Conservation (phyloP, 257 asterid genomes). For the Striga asiatica region DNA sequence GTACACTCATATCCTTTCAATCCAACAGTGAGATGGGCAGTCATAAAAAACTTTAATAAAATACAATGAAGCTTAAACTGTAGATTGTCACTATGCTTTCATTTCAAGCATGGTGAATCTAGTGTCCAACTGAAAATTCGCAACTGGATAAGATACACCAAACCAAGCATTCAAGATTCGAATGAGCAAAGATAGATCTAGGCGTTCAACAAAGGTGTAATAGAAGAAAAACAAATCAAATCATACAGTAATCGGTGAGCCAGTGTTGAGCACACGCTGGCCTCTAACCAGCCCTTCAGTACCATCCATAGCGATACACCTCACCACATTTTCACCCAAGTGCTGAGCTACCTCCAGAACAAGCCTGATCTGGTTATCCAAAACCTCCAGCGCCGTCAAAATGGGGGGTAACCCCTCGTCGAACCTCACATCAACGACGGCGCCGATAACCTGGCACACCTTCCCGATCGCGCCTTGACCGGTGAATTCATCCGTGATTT, state of each 20-base stretch:
- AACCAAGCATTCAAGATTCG: not conserved
- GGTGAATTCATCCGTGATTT: slow-evolving; percentile 63
- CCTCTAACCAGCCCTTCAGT: slow-evolving; percentile 97
- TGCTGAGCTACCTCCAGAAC: slow-evolving; percentile 96
- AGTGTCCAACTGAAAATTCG: not conserved
- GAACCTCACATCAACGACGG: slow-evolving; percentile 91
- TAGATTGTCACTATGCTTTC: no score
- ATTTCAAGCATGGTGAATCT: no score
- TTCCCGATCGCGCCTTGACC: slow-evolving; percentile 72
- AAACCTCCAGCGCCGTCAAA: slow-evolving; percentile 78
- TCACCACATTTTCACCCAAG: slow-evolving; percentile 82
- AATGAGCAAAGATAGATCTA: slow-evolving; percentile 6
- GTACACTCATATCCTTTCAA: not conserved
- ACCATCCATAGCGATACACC: slow-evolving; percentile 99
- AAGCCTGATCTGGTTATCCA: slow-evolving; percentile 87
- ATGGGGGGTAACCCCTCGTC: slow-evolving; percentile 86
- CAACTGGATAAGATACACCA: not conserved
- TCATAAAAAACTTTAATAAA: not conserved
- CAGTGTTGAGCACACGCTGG: slow-evolving; percentile 82
- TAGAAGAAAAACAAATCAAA: not conserved
- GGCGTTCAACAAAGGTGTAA: not conserved
- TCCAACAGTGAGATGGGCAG: no score
- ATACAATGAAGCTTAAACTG: not conserved
- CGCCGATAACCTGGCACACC: slow-evolving; percentile 92
- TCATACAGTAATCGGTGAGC: slow-evolving; percentile 77